phyloP scores from a whole-genome alignment of 192 early-diverging fungal species.

The Thamnidium elegans region DNA sequence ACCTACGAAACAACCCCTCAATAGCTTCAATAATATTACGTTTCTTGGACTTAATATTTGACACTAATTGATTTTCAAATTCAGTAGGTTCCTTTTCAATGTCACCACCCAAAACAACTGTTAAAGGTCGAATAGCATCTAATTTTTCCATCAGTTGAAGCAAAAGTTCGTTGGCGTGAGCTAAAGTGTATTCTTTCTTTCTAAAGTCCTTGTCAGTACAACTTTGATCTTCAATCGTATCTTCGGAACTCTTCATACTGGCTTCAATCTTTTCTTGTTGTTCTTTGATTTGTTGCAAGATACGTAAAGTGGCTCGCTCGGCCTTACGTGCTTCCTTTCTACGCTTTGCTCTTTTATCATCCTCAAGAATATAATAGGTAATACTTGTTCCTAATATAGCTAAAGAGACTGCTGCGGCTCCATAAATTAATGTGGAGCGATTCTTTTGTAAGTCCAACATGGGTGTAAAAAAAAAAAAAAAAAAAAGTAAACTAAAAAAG shows the following conservation, averaged over 20 bases:
- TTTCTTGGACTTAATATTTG: conserved; percentile 6
- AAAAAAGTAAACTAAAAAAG: not conserved
- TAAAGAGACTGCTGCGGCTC: not conserved
- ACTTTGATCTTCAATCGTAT: not conserved
- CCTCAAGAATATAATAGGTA: conserved; percentile 7
- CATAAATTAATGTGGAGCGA: not conserved
- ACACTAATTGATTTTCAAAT: not conserved
- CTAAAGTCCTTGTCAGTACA: conserved; percentile 9
- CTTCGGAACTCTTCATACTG: not conserved
- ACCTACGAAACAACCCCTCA: not conserved
- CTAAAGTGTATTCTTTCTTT: not conserved
- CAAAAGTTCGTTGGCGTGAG: conserved; percentile 6
- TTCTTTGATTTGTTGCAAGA: not conserved
- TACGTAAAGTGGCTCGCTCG: conserved; percentile 2
- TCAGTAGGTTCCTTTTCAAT: not conserved
- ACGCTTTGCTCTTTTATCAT: conserved; percentile 10
- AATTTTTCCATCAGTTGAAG: conserved; percentile 9
- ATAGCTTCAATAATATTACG: conserved; percentile 4
- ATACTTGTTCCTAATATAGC: not conserved
- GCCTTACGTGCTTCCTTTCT: conserved; percentile 1
- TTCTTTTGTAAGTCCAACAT: not conserved
- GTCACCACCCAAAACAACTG: not conserved
- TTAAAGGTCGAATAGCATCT: conserved; percentile 13
- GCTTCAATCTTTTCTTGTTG: not conserved
- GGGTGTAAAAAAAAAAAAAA: not conserved